Evolutionary conservation across 2,329 filamentous ascomycete species (phyloP), one percentile per base, ranked within the genome.

Genomic region (Ascochyta rabiei): DNA sequence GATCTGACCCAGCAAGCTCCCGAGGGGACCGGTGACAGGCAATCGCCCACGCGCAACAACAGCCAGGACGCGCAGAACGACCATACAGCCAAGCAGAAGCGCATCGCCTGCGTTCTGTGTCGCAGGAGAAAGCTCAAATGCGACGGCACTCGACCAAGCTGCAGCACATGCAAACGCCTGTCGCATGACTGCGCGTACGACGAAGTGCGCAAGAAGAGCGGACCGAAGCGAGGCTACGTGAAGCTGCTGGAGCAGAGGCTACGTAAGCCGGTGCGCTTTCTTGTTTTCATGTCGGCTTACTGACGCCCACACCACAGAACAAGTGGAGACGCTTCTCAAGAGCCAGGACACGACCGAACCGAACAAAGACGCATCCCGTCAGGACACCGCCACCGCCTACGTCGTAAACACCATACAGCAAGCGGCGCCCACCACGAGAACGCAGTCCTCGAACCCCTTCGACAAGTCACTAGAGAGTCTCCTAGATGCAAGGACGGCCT

Each of bases 101-200:
- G 93, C 64, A 89, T 98, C 67, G 95, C 95, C 33, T 99, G 95
- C 75, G 90, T 96, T 71, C 87, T 98, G 59, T 99, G 95, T 73
- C 84, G 93, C 67, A 95, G 93, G 77, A 85, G 93, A 72, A 98
- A 98, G 78, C 81, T 97, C 63, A 89, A 89, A 76, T 97, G 93
- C 76, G 93, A 97, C 73, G 92, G 92, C 33, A 80, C 84, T 48
- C 87, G 89, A 60, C 93, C 93, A 19, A 91, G 89, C 64, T 96
- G 93, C 73, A 91, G 89, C 67, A 96, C 92, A 23, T 97, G 93
- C 75, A 87, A 89, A 28, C 83, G 93, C n/a, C 80, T 96, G 45
- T 88, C 90, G 38, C 93, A 97, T 75, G 85, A 88, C 50, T 96
- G 93, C 78, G 87, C 89, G 57, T 96, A 96, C 72, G 92, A 96